Conservation (phyloP, 306 rosid genomes). For the Canavalia ensiformis region DNA sequence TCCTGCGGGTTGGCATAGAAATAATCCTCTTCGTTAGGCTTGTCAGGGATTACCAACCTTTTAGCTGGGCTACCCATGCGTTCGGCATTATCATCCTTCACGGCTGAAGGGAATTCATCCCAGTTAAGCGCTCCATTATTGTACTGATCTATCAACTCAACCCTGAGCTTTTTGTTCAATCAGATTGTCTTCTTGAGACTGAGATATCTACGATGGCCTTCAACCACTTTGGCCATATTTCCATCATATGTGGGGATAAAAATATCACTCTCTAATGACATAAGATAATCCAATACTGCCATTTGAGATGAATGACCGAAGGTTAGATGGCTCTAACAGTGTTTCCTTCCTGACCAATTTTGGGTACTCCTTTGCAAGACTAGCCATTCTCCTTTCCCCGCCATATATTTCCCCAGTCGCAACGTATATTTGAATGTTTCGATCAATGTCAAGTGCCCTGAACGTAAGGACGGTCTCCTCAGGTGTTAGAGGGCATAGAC, state of each 20-base stretch:
- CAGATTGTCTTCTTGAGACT: constrained; percentile 88
- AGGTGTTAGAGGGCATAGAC: constrained; percentile 94
- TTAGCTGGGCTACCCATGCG: constrained; percentile 86
- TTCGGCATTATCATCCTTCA: constrained; percentile 74
- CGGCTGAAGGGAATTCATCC: constrained; percentile 88
- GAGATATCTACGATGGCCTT: constrained; percentile 96
- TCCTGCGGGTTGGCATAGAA: constrained; percentile 94
- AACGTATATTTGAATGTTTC: constrained; percentile 86
- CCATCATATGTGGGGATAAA: constrained; percentile 98
- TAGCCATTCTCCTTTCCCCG: constrained; percentile 81
- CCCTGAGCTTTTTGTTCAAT: constrained; percentile 81
- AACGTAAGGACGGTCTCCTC: constrained; percentile 96
- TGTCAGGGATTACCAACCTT: constrained; percentile 78
- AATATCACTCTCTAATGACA: constrained; percentile 93
- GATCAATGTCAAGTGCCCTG: constrained; percentile 88
- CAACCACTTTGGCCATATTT: constrained; percentile 99
- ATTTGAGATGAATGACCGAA: constrained; percentile 93
- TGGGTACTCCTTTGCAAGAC: constrained; percentile 81
- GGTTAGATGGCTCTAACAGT: constrained; percentile 84
- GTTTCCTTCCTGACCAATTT: constrained; percentile 97
- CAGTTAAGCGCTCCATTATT: constrained; percentile 62
- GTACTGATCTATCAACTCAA: constrained; percentile 85
- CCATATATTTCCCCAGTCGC: constrained; percentile 99
- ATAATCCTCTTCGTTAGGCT: constrained; percentile 97
- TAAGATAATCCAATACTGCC: constrained; percentile 98